These are phyloP conservation scores for Alternaria solani DNA, from an alignment of 2,329 filamentous ascomycete genomes.

Conservation along the genomic window DNA sequence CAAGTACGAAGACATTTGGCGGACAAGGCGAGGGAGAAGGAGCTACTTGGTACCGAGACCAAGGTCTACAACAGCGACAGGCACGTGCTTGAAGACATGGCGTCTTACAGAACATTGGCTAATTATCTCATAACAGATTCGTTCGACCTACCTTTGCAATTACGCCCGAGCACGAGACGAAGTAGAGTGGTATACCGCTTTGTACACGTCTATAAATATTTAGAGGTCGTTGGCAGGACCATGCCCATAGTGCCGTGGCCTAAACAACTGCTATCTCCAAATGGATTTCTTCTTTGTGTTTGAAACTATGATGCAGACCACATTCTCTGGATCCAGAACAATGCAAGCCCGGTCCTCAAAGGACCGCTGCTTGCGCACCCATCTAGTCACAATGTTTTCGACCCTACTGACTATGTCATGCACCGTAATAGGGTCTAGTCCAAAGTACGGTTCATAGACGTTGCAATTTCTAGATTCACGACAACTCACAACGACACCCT, in stretches of 20 bases:
- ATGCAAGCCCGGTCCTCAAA: background rate
- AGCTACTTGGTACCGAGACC: slow-evolving; percentile 82
- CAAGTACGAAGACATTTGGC: slow-evolving; percentile 86
- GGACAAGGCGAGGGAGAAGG: slow-evolving; percentile 88
- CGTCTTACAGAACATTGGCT: slow-evolving; percentile 1
- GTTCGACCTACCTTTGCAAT: slow-evolving; percentile 82
- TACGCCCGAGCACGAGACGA: slow-evolving; percentile 69
- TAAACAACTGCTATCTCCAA: slow-evolving; percentile 18
- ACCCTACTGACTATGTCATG: background rate
- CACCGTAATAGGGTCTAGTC: background rate
- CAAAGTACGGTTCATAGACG: background rate
- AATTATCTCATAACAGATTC: slow-evolving; percentile 39
- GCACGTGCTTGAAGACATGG: slow-evolving; percentile 60
- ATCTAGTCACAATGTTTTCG: background rate
- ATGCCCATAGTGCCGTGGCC: background rate
- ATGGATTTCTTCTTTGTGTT: slow-evolving; percentile 20
- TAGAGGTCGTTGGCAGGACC: background rate
- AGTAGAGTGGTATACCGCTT: slow-evolving; percentile 55
- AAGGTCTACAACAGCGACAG: slow-evolving; percentile 89
- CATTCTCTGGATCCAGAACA: background rate
- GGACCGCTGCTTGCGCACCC: background rate
- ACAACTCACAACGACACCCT: background rate
- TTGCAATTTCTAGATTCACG: slow-evolving; percentile 2
- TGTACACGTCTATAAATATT: slow-evolving; percentile 27
- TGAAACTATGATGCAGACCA: background rate